These are phyloP conservation scores for Fistulifera pelliculosa DNA, from an alignment of 108 stramenopile genomes.

Conservation along the genomic window DNA sequence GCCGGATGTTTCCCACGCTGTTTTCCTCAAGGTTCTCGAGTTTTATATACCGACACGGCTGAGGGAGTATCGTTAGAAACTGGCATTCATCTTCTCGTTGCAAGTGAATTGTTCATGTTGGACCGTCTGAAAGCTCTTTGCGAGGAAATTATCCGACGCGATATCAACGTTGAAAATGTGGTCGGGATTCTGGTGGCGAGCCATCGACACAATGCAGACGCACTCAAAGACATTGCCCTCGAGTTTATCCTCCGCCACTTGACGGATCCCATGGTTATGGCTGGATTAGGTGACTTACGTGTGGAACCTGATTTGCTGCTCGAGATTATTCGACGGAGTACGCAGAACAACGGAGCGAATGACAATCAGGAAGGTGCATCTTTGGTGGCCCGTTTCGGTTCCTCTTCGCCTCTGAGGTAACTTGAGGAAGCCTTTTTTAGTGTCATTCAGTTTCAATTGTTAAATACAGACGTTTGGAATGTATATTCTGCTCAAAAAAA, in stretches of 20 bases:
- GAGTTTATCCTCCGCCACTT: conserved; percentile 77
- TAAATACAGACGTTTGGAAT: no score
- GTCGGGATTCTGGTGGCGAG: conserved; percentile 69
- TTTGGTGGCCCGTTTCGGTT: no score
- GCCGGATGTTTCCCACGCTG: conserved; percentile 68
- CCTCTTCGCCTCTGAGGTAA: no score
- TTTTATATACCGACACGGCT: conserved; percentile 91
- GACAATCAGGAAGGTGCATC: no score
- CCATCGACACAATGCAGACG: conserved; percentile 69
- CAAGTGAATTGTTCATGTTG: conserved; percentile 89
- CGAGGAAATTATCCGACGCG: conserved; percentile 78
- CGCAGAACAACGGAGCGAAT: neutral
- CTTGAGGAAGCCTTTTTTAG: no score
- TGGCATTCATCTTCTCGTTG: conserved; percentile 81
- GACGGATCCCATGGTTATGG: conserved; percentile 44
- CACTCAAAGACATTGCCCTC: conserved; percentile 82
- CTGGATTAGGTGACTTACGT: conserved; percentile 73
- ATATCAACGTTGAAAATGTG: conserved; percentile 74
- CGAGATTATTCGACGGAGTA: conserved; percentile 70
- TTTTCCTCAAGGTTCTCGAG: conserved; percentile 86
- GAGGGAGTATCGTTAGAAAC: conserved; percentile 54
- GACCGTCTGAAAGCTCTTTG: conserved; percentile 86
- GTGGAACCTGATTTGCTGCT: conserved; percentile 87
- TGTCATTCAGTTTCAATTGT: no score
- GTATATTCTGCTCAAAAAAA: no score